Base-by-base conservation (phyloP, 2,329 filamentous ascomycete species). In the Stagonosporopsis rhizophila region DNA sequence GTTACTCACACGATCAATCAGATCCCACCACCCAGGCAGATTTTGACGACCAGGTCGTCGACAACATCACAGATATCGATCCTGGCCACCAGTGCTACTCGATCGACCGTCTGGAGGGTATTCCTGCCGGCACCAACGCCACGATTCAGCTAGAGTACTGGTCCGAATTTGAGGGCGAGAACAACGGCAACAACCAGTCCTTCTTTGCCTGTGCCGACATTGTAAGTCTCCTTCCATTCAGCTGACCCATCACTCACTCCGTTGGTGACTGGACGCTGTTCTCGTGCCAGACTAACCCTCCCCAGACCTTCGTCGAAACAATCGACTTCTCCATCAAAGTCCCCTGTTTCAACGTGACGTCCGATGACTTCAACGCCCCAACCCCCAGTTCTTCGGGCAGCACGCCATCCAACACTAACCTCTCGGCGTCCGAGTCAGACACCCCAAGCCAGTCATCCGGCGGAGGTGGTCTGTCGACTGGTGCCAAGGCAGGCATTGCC, bases 151-250 rank as follows among this genome's bases (percentile, higher is more conserved):
- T 81, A 30, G 75, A 75, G 41, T 81, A 81, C 60, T 74, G 72
- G 44, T 73, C 76, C 0, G 76, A 78, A 19, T 77, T 74, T 30
- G 78, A 78, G 30, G 73, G 71, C 5, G 75, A 77, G 37, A 73
- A 72, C 25, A 76, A 78, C 25, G 68, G 69, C 9, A 67, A 65
- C 1, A 72, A 72, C 49, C 68, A 79, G 55, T 79, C 77, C 0
- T 81, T 78, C 66, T 82, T 80, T 59, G 79, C 79, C 7, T 82
- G 79, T 57, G 74, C 79, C 0, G 79, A 82, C 52, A 71, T 81
- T n/a, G 67, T 71, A 47, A 23, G 61, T 65, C 22, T 32, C 14
- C n/a, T 14, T 27, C 14, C 2, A 8, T 3, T 9, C 23, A 28
- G 3, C 6, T 7, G 12, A 15, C 23, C 15, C n/a, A 4, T 9